A percentile compares a stretch with the other conserved stretches of the same genome.
phyloP scores from a whole-genome alignment of 352 stramenopile species.

The Pythium volutum region DNA sequence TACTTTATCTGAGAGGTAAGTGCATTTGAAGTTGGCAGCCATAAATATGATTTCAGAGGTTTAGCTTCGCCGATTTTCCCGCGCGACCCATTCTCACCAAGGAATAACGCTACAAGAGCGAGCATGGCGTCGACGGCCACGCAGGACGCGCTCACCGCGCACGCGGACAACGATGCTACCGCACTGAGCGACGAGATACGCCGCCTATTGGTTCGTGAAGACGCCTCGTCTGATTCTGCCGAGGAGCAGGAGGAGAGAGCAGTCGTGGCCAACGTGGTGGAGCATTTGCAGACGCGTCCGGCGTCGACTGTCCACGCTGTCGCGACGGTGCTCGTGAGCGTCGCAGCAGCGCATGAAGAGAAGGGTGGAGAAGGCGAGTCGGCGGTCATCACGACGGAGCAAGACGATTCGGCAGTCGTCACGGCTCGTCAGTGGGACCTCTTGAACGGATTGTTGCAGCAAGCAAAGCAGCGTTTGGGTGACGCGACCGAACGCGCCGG shows the following conservation, averaged over 20 bases:
- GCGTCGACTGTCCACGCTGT: not conserved
- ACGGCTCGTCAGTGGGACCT: not conserved
- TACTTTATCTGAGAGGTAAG: not conserved
- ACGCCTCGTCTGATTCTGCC: not conserved
- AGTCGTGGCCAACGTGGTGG: conserved; percentile 7
- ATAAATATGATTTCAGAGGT: conserved; percentile 1
- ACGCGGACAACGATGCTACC: conserved; percentile 9
- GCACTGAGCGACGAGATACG: conserved; percentile 3
- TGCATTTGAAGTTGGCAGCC: not conserved
- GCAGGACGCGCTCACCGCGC: conserved; percentile 8
- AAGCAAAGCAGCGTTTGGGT: conserved; percentile 4
- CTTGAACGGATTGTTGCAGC: conserved; percentile 3
- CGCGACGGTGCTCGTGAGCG: conserved; percentile 2
- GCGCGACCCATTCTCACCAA: conserved; percentile 3
- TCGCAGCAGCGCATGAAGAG: not conserved
- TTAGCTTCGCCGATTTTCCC: conserved; percentile 1
- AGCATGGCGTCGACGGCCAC: not conserved
- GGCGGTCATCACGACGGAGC: not conserved
- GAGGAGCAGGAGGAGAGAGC: not conserved
- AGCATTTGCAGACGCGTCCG: conserved; percentile 7
- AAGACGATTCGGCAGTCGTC: not conserved
- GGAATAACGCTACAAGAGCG: too few relatives aligned
- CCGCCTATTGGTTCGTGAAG: not conserved
- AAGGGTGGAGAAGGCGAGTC: not conserved
- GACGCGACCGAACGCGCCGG: not conserved